A percentile compares a stretch with the other conserved stretches of the same genome.
Evolutionary conservation across 768 basidiomycete genomes (phyloP).

Genomic region (Phylloporus sp.): DNA sequence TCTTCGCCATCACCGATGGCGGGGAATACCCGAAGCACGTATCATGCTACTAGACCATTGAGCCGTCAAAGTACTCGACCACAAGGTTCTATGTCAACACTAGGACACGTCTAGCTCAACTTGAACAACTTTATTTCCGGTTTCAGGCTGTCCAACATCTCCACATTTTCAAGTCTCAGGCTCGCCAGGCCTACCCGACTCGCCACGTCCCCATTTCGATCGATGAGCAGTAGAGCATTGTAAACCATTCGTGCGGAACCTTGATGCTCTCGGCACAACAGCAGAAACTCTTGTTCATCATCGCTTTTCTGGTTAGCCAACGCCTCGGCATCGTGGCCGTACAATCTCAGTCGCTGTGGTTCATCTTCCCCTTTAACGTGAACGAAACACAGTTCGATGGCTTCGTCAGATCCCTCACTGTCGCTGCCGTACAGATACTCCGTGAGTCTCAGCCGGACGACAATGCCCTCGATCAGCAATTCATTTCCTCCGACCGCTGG

Average conservation of each 20-base stretch:
- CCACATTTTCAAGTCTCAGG: neutral
- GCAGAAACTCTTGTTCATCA: neutral
- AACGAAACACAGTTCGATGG: neutral
- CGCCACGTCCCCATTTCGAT: neutral
- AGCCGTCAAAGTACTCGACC: too few relatives aligned
- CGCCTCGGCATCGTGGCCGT: neutral
- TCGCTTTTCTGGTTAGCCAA: neutral
- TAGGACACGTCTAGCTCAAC: neutral
- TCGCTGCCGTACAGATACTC: neutral
- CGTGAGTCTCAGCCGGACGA: neutral
- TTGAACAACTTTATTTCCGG: neutral
- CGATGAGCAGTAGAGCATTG: conserved; percentile 2
- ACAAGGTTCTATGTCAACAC: too few relatives aligned
- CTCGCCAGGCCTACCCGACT: conserved; percentile 1
- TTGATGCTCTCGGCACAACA: neutral
- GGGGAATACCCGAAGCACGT: conserved; percentile 31
- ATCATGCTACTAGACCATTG: conserved; percentile 36
- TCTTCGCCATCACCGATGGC: conserved; percentile 23
- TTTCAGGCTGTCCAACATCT: neutral
- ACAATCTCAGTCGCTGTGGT: neutral
- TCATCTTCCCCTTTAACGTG: neutral
- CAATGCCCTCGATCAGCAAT: conserved; percentile 6
- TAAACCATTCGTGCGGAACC: neutral
- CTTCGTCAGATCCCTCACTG: conserved; percentile 2
- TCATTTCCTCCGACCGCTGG: neutral